Evolutionary conservation across 2,329 filamentous ascomycete genomes (phyloP).

Genomic region (Penicillium sp.): DNA sequence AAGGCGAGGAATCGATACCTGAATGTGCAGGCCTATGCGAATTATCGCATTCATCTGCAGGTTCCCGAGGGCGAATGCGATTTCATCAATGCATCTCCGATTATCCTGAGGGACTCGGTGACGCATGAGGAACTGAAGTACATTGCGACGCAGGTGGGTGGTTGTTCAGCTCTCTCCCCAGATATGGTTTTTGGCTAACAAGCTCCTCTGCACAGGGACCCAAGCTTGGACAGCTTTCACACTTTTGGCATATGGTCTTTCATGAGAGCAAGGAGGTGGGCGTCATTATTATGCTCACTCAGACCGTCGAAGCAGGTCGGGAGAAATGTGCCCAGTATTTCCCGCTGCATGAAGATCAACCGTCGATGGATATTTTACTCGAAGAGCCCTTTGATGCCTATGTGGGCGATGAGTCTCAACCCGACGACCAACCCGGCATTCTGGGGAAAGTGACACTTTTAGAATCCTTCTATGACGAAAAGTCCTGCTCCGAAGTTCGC

Average conservation of each 20-base stretch:
- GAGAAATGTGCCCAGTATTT: slow-evolving; percentile 93
- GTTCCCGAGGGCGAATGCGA: slow-evolving; percentile 73
- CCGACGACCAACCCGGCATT: slow-evolving; percentile 64
- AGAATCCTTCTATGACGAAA: slow-evolving; percentile 55
- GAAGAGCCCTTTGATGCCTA: slow-evolving; percentile 37
- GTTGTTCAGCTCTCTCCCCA: neutral
- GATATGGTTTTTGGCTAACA: neutral
- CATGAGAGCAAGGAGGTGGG: slow-evolving; percentile 73
- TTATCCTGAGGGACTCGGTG: slow-evolving; percentile 56
- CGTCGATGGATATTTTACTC: slow-evolving; percentile 46
- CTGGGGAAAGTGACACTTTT: slow-evolving; percentile 66
- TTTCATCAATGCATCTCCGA: slow-evolving; percentile 81
- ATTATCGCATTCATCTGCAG: slow-evolving; percentile 77
- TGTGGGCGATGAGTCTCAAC: slow-evolving; percentile 60
- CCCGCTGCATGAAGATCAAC: slow-evolving; percentile 58
- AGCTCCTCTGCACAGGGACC: slow-evolving; percentile 60
- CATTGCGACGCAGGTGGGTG: slow-evolving; percentile 77
- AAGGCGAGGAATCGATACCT: slow-evolving; percentile 75
- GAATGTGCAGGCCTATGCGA: slow-evolving; percentile 87
- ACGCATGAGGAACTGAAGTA: slow-evolving; percentile 59
- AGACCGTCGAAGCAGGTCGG: slow-evolving; percentile 72
- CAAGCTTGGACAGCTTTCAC: slow-evolving; percentile 70
- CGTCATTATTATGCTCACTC: slow-evolving; percentile 93
- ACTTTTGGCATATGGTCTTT: slow-evolving; percentile 95
- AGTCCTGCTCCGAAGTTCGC: slow-evolving; percentile 67